phyloP scores from a whole-genome alignment of 345 rosid species.

The Nasturtium officinale region DNA sequence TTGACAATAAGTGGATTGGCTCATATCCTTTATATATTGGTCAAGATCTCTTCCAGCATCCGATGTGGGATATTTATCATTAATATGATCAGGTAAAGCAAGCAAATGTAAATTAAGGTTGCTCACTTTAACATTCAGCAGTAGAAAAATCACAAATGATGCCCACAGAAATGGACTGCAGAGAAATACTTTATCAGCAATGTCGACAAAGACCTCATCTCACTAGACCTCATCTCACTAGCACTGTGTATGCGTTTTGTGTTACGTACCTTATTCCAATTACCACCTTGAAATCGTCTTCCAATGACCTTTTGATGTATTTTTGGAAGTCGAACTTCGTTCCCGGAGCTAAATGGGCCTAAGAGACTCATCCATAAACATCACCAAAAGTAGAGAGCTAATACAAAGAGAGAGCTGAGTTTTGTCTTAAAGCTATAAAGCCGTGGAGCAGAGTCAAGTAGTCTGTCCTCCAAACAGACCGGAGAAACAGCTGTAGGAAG shows the following conservation, averaged over 20 bases:
- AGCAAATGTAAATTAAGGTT: slow-evolving; percentile 1
- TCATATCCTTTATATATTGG: too few relatives aligned
- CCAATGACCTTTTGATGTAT: slow-evolving; percentile 79
- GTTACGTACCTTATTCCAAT: slow-evolving; percentile 74
- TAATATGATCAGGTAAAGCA: not conserved
- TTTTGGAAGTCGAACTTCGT: slow-evolving; percentile 81
- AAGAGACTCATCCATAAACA: slow-evolving; percentile 23
- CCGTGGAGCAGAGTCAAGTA: slow-evolving; percentile 86
- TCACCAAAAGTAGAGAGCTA: not conserved
- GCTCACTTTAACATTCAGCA: slow-evolving; percentile 72
- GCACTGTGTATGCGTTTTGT: not conserved
- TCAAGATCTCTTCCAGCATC: too few relatives aligned
- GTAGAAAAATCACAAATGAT: slow-evolving; percentile 82
- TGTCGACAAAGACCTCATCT: not conserved
- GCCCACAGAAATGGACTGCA: slow-evolving; percentile 83
- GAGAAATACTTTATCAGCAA: slow-evolving; percentile 21
- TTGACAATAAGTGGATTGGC: too few relatives aligned
- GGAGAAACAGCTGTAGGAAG: slow-evolving; percentile 77
- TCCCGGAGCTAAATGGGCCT: slow-evolving; percentile 91
- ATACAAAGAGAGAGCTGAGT: slow-evolving; percentile 6
- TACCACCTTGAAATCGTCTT: slow-evolving; percentile 78
- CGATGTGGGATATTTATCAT: too few relatives aligned
- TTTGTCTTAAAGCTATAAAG: slow-evolving; percentile 66
- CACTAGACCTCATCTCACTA: not conserved
- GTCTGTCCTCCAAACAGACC: slow-evolving; percentile 75